Conservation (phyloP, 1,284 basidiomycete genomes). For the Marasmius tenuissimus region DNA sequence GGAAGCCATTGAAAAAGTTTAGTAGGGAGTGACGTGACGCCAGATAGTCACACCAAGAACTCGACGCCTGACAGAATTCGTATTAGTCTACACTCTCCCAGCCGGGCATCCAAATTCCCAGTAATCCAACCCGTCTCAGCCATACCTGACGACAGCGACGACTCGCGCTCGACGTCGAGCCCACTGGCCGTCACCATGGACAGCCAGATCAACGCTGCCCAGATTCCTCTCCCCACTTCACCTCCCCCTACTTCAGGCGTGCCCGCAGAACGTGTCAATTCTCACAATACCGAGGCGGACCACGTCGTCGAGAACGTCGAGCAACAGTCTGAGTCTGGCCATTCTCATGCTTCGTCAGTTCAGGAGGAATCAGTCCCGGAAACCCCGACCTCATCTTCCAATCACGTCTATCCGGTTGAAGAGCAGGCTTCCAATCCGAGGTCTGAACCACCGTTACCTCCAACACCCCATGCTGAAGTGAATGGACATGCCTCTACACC, state of each 20-base stretch:
- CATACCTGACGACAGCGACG: background rate
- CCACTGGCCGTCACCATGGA: conserved; percentile 10
- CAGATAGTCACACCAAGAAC: background rate
- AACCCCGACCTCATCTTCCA: background rate
- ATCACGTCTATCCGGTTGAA: background rate
- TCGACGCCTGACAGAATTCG: background rate
- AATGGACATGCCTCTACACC: background rate
- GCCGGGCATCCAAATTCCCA: background rate
- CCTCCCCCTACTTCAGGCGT: background rate
- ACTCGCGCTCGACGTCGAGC: background rate
- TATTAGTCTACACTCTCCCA: background rate
- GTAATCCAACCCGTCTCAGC: background rate
- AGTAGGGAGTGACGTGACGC: background rate
- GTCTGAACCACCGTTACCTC: background rate
- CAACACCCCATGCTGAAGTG: background rate
- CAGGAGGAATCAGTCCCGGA: background rate
- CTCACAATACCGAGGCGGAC: background rate
- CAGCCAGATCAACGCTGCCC: background rate
- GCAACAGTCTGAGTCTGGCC: background rate
- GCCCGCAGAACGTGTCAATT: background rate
- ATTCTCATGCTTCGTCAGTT: background rate
- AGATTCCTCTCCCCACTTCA: conserved; percentile 9
- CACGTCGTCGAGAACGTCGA: background rate
- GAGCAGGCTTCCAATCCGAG: background rate
- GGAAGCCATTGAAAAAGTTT: conserved; percentile 21